Evolutionary conservation across 768 basidiomycete genomes (phyloP), one percentile per base, ranked within the genome.

Genomic region (Boletus rubropictus): DNA sequence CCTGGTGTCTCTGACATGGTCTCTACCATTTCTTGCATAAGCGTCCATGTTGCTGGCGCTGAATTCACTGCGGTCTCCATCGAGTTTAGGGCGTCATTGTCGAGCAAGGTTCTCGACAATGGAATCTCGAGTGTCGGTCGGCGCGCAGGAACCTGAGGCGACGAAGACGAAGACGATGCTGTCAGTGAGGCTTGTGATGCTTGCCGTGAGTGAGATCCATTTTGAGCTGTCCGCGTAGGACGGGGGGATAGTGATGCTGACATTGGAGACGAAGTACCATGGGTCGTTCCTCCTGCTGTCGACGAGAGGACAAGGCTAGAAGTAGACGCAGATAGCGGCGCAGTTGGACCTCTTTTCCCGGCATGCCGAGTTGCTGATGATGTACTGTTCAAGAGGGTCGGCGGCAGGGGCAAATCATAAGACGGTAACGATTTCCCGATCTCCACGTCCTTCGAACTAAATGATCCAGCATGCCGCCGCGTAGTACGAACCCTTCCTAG

Each of bases 391-490:
- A 56, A 51, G 7, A 72, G 53, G 12, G 71, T 15, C 10, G 54
- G 58, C 2, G 59, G 65, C 8, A 55, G 21, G 3, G 64, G 60
- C 3, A 69, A 48, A 37, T 81, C 77, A 53, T 79, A 78, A n/a
- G 83, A 84, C 7, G 88, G 85, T 41, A 89, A 63, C 45, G 79
- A 73, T 66, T 84, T 89, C 33, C 93, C 93, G 42, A 89, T 82
- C 61, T 95, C 85, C 6, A 95, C 86, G 62, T 96, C 93, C 60
- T 90, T 87, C 21, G 77, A 82, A 51, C 93, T 95, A 70, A 95
- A 97, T 4, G 93, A 95, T n/a, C 93, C 93, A 5, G 89, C 93
- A 63, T 95, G 88, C 31, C 93, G 76, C 36, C 92, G 75, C 20
- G 80, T 76, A 40, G 77, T 82, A 22, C 81, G 80, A 21, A 65